Percentiles rank a stretch among this genome's conserved stretches.
These are phyloP conservation scores for Teunomyces funiuensis DNA, from an alignment of 805 yeast genomes.

Conservation along the genomic window DNA sequence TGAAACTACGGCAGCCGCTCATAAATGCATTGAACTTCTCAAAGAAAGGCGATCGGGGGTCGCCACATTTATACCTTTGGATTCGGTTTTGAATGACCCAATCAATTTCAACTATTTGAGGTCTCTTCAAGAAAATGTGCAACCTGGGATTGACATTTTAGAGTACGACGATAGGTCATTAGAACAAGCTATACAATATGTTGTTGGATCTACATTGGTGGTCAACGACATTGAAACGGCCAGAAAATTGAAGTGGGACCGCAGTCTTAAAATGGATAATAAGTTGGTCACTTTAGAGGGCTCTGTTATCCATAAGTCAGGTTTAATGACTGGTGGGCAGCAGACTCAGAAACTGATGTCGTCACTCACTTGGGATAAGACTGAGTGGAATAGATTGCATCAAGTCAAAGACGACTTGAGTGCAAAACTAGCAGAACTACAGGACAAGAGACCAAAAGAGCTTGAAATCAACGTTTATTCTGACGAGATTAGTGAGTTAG, in stretches of 20 bases:
- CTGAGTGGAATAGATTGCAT: slow-evolving; percentile 56
- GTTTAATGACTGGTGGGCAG: slow-evolving; percentile 90
- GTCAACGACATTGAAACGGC: slow-evolving; percentile 74
- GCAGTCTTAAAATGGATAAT: slow-evolving; percentile 35
- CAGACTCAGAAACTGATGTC: slow-evolving; percentile 44
- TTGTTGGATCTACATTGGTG: slow-evolving; percentile 75
- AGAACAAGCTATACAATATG: slow-evolving; percentile 77
- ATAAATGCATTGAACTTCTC: slow-evolving; percentile 72
- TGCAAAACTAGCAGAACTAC: slow-evolving; percentile 50
- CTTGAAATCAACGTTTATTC: slow-evolving; percentile 55
- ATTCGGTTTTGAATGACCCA: slow-evolving; percentile 58
- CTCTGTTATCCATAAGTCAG: slow-evolving; percentile 77
- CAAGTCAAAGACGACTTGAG: slow-evolving; percentile 50
- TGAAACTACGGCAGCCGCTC: slow-evolving; percentile 65
- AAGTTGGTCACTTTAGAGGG: slow-evolving; percentile 85
- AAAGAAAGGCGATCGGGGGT: slow-evolving; percentile 84
- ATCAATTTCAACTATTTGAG: slow-evolving; percentile 57
- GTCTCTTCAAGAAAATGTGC: slow-evolving; percentile 50
- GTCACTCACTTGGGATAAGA: slow-evolving; percentile 66
- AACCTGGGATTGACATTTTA: slow-evolving; percentile 74
- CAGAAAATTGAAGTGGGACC: slow-evolving; percentile 67
- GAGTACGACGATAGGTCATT: slow-evolving; percentile 61
- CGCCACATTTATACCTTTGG: slow-evolving; percentile 86
- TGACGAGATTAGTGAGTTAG: slow-evolving; percentile 51
- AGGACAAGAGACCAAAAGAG: slow-evolving; percentile 52